Percentiles rank a stretch among this genome's conserved stretches.
Evolutionary conservation across 2,329 filamentous ascomycete species (phyloP).

Genomic region (Diaporthe helianthi): DNA sequence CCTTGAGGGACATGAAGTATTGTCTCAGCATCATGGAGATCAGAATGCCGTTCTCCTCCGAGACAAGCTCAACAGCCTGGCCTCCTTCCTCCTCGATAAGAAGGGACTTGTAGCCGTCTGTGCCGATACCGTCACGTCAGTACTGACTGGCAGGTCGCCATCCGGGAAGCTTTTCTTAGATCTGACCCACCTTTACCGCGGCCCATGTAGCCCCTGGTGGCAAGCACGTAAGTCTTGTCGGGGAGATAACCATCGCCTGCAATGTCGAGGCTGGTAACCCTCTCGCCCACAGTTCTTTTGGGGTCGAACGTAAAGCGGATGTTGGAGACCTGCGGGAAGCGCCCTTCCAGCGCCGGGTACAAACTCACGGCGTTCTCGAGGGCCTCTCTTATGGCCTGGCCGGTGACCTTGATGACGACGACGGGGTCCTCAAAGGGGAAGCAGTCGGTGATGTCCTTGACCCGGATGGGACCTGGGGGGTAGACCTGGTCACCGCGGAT

Average conservation of each 20-base stretch:
- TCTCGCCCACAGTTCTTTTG: constrained; percentile 61
- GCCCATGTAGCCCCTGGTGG: constrained; percentile 88
- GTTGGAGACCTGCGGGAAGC: constrained; percentile 81
- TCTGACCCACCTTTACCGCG: constrained; percentile 68
- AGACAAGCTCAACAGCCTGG: constrained; percentile 76
- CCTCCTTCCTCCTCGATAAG: constrained; percentile 81
- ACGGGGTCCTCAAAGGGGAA: constrained; percentile 94
- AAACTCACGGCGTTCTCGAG: constrained; percentile 83
- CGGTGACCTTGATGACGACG: constrained; percentile 75
- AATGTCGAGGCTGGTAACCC: constrained; percentile 69
- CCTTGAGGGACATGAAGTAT: constrained; percentile 87
- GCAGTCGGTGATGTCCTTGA: constrained; percentile 86
- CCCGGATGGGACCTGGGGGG: constrained; percentile 75
- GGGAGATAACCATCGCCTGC: constrained; percentile 67
- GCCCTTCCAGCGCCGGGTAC: constrained; percentile 80
- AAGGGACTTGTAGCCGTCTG: constrained; percentile 79
- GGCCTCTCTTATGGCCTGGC: constrained; percentile 77
- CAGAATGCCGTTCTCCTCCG: constrained; percentile 85
- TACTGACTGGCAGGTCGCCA: background rate
- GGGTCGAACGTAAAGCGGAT: constrained; percentile 79
- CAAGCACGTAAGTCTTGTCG: constrained; percentile 72
- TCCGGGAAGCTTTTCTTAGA: background rate
- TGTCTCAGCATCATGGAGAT: constrained; percentile 87
- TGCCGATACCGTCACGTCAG: constrained; percentile 37
- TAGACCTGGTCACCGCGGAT: constrained; percentile 91